Evolutionary conservation across 2,329 filamentous ascomycete genomes (phyloP), one percentile per base, ranked within the genome.

Genomic region (Colletotrichum tabaci): DNA sequence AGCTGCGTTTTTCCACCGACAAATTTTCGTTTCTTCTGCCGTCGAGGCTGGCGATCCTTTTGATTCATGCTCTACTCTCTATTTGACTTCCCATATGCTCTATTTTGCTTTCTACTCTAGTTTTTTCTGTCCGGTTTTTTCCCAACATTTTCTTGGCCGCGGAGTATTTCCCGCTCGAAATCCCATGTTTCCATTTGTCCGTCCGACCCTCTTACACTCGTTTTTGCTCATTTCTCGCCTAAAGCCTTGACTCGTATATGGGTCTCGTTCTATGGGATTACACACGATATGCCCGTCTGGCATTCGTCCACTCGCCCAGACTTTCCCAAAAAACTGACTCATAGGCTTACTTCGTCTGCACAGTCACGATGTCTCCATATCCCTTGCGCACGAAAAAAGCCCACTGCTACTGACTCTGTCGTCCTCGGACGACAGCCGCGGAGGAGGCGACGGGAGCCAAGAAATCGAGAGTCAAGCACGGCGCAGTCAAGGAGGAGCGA

Each of bases 331-430:
- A 30, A 42, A 71, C 70, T 66, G 66, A 65, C 66, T 68, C 69
- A 64, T 69, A 61, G 40, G 30, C 52, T 38, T 56, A 56, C 30
- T 35, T 35, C 30, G 30, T 35, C 30, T 8, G 55, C 55, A 52
- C 57, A 87, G 86, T 26, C 79, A 84, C 73, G 86, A 88, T 71
- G 79, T 84, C 18, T 81, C 81, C 21, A 86, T 89, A 69, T 83
- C 86, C 2, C 76, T 87, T 23, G 84, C 85, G 1, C 85, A 86
- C 73, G 86, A 88, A 66, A 80, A 79, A 4, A 75, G 81, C 10
- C 84, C 85, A 1, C 78, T 79, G 35, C 82, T 88, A 30, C 84
- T 81, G 57, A 82, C 58, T 50, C 63, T 55, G 55, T 52, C 21
- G 23, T 10, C 56, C 42, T 58, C 49, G 47, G 50, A 67, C 49